Conservation (phyloP, 176 grass and related monocot genomes). For the Oryza australiensis region DNA sequence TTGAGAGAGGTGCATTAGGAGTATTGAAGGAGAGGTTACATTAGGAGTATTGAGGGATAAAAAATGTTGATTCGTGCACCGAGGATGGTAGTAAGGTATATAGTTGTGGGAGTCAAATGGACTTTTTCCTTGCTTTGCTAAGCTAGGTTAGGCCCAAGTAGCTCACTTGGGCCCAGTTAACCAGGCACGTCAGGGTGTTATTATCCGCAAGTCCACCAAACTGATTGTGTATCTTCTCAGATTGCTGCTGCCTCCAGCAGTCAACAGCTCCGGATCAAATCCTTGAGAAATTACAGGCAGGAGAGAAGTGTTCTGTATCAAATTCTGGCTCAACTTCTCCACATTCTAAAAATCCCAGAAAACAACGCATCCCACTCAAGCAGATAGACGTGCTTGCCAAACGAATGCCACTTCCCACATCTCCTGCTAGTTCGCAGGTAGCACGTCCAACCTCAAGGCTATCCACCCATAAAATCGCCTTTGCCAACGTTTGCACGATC, state of each 20-base stretch:
- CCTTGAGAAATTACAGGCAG: neutral
- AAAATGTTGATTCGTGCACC: too few relatives aligned
- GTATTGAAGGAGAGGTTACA: too few relatives aligned
- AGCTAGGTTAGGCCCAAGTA: too few relatives aligned
- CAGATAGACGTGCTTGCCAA: constrained; percentile 13
- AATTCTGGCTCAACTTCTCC: neutral
- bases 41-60: too few relatives aligned
- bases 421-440: neutral
- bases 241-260: neutral
- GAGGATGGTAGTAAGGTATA: too few relatives aligned
- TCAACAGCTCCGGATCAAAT: neutral
- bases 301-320: neutral
- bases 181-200: too few relatives aligned
- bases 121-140: too few relatives aligned
- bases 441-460: constrained; percentile 22
- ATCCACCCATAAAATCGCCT: constrained; percentile 2
- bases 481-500: neutral
- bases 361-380: neutral
- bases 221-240: too few relatives aligned
- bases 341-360: neutral
- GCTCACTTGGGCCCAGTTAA: too few relatives aligned
- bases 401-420: neutral
- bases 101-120: too few relatives aligned
- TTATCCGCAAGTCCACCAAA: neutral
- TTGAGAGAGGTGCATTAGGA: too few relatives aligned